These are phyloP conservation scores for Colletotrichum echinochloae DNA, from an alignment of 2,329 filamentous ascomycete genomes.

Conservation along the genomic window DNA sequence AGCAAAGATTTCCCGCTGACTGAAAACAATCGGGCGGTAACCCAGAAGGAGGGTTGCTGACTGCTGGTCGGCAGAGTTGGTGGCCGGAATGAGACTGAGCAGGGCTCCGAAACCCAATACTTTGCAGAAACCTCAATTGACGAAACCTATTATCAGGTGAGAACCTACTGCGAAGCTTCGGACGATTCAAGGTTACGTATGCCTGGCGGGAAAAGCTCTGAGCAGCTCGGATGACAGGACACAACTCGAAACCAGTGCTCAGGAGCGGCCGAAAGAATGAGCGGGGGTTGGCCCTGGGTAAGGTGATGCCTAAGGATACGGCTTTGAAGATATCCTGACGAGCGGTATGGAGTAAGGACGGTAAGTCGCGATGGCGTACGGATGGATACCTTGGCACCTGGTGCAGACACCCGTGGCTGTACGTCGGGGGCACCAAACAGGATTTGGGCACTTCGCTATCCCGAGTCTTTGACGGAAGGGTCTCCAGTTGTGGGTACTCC, in stretches of 20 bases:
- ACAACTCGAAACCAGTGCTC: conserved; percentile 10
- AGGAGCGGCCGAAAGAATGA: conserved; percentile 8
- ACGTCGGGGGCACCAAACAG: conserved; percentile 15
- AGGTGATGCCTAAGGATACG: neutral
- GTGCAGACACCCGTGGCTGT: neutral
- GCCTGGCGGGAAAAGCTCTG: conserved; percentile 22
- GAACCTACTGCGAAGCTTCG: conserved; percentile 11
- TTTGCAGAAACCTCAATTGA: conserved; percentile 13
- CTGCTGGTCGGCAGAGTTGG: neutral
- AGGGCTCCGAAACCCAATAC: conserved; percentile 18
- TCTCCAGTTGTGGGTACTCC: conserved; percentile 27
- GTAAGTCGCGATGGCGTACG: conserved; percentile 7
- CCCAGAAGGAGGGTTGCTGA: neutral
- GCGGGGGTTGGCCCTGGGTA: neutral
- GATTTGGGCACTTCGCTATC: neutral
- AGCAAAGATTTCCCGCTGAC: neutral
- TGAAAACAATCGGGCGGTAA: neutral
- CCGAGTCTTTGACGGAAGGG: conserved; percentile 4
- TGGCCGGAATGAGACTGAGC: conserved; percentile 21
- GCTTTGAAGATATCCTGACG: conserved; percentile 7
- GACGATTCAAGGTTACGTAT: conserved; percentile 29
- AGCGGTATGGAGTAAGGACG: neutral
- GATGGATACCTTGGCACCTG: neutral
- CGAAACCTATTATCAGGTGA: conserved; percentile 2
- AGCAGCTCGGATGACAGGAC: conserved; percentile 20